phyloP scores from a whole-genome alignment of 495 filamentous ascomycete genomes.

The Glonium stellatum region DNA sequence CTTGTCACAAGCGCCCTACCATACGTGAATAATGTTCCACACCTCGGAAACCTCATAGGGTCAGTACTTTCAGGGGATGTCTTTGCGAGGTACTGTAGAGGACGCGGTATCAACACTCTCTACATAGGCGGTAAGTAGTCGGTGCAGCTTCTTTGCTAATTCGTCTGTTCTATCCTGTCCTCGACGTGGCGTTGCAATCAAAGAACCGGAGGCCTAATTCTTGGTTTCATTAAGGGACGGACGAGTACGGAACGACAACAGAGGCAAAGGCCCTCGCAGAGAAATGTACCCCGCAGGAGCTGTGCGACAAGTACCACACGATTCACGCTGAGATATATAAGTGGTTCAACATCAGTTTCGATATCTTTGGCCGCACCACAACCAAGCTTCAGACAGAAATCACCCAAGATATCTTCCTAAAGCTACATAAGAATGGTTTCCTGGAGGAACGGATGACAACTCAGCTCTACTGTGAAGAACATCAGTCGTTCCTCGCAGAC shows the following conservation, averaged over 20 bases:
- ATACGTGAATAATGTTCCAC: conserved; percentile 28
- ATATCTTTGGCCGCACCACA: conserved; percentile 74
- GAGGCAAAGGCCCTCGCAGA: conserved; percentile 67
- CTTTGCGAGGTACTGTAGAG: conserved; percentile 64
- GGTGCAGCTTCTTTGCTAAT: no score
- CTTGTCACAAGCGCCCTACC: conserved; percentile 2
- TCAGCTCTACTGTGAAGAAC: conserved; percentile 75
- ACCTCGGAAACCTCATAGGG: conserved; percentile 87
- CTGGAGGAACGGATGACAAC: conserved; percentile 64
- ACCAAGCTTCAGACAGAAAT: conserved; percentile 75
- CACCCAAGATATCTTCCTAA: conserved; percentile 71
- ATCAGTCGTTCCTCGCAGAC: conserved; percentile 78
- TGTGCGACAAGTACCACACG: conserved; percentile 79
- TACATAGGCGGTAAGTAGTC: conserved; percentile 64
- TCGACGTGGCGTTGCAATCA: no score
- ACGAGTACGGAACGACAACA: conserved; percentile 58
- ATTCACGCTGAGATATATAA: conserved; percentile 78
- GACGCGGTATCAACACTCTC: conserved; percentile 54
- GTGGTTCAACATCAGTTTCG: conserved; percentile 79
- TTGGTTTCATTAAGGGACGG: conserved; percentile 23
- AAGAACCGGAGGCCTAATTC: no score
- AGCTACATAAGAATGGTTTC: conserved; percentile 67
- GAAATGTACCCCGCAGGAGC: conserved; percentile 56
- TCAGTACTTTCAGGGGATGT: conserved; percentile 75
- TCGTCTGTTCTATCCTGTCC: no score